Conservation (phyloP, 495 filamentous ascomycete genomes). For the Penicillium lagena region DNA sequence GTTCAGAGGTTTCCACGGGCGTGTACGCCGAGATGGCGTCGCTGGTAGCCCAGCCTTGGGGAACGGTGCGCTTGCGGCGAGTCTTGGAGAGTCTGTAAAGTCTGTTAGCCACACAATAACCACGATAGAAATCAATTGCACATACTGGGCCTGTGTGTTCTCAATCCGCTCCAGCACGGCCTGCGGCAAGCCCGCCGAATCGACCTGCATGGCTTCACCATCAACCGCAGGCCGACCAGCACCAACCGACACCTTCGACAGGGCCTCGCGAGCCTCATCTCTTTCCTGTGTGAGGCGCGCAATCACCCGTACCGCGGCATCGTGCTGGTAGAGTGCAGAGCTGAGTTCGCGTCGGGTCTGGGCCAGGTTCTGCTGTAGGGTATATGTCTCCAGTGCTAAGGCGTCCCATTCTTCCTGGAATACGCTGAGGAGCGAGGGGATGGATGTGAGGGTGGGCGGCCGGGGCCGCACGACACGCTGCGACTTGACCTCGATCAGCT, state of each 20-base stretch:
- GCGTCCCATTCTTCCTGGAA: conserved; percentile 99
- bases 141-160: conserved; percentile 69
- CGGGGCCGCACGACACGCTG: conserved; percentile 76
- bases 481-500: conserved; percentile 82
- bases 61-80: conserved; percentile 80
- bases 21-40: conserved; percentile 68
- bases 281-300: conserved; percentile 80
- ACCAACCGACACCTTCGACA: conserved; percentile 74
- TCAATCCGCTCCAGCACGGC: conserved; percentile 68
- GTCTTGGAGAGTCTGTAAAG: conserved; percentile 68
- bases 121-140: conserved; percentile 2
- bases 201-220: conserved; percentile 88
- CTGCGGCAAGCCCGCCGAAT: conserved; percentile 65
- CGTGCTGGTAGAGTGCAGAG: conserved; percentile 90
- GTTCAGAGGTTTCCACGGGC: conserved; percentile 50
- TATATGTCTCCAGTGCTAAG: conserved; percentile 81
- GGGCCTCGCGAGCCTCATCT: conserved; percentile 88
- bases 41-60: conserved; percentile 73
- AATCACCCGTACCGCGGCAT: conserved; percentile 91
- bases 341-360: conserved; percentile 91
- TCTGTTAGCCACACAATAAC: neutral
- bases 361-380: conserved; percentile 76
- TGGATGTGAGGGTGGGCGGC: conserved; percentile 91
- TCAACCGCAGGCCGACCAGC: conserved; percentile 45
- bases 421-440: conserved; percentile 90